These are phyloP conservation scores for Polygonum aviculare DNA, from an alignment of 148 eudicot species.

Conservation along the genomic window DNA sequence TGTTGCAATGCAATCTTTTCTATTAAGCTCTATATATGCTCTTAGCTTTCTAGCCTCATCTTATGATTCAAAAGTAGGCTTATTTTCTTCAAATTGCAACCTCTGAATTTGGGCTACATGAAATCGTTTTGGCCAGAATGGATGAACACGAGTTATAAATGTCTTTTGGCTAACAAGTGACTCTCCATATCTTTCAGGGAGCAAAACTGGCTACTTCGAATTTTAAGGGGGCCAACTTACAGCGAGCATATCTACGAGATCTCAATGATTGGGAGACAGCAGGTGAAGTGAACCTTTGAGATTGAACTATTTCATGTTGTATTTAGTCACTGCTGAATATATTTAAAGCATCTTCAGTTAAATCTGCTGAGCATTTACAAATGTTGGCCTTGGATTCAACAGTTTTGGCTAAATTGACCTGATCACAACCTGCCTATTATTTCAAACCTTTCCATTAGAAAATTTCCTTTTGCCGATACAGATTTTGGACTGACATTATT, in stretches of 20 bases:
- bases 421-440: too few species aligned
- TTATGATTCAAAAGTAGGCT: background rate
- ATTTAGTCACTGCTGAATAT: background rate
- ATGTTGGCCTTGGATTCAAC: too few species aligned
- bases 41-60: background rate
- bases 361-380: too few species aligned
- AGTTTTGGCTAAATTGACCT: too few species aligned
- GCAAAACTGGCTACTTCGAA: slow-evolving; percentile 75
- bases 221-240: slow-evolving; percentile 87
- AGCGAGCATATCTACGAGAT: slow-evolving; percentile 83
- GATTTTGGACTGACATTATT: too few species aligned
- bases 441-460: too few species aligned
- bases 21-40: background rate
- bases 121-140: too few species aligned
- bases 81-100: background rate
- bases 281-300: slow-evolving; percentile 19
- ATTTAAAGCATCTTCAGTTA: too few species aligned
- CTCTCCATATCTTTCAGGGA: slow-evolving; percentile 36
- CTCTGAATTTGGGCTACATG: too few species aligned
- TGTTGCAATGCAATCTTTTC: background rate
- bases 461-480: too few species aligned
- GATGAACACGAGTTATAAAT: too few species aligned
- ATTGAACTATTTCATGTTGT: background rate
- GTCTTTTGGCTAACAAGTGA: background rate
- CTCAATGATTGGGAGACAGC: slow-evolving; percentile 86